A percentile compares a stretch with the other conserved stretches of the same genome.
Conservation (phyloP, 345 rosid genomes). For the Salix brachista region DNA sequence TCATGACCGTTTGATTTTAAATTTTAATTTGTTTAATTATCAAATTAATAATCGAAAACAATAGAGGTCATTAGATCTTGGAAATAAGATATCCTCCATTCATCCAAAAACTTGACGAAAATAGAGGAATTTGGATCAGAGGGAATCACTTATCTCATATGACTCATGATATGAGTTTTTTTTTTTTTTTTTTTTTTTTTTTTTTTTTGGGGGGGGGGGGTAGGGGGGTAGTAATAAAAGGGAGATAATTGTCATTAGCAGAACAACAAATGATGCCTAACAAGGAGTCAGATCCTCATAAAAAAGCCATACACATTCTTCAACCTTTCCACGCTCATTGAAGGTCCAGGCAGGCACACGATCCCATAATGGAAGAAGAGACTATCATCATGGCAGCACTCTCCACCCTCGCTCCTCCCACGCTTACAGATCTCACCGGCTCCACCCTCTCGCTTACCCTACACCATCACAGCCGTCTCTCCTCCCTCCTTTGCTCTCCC, state of each 20-base stretch:
- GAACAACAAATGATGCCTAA: background rate
- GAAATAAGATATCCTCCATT: background rate
- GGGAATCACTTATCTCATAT: background rate
- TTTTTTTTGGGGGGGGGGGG: too few relatives aligned
- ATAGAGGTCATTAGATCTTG: background rate
- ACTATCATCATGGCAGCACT: slow-evolving; percentile 55
- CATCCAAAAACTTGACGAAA: background rate
- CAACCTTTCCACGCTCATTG: slow-evolving; percentile 16
- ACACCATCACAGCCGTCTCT: slow-evolving; percentile 59
- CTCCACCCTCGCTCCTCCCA: slow-evolving; percentile 46
- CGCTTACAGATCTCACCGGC: slow-evolving; percentile 46
- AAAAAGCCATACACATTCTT: slow-evolving; percentile 12
- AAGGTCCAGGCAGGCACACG: slow-evolving; percentile 20
- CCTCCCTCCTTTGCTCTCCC: slow-evolving; percentile 68
- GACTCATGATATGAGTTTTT: background rate
- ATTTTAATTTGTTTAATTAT: background rate
- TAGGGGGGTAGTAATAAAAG: background rate
- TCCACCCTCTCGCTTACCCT: slow-evolving; percentile 46
- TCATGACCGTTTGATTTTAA: background rate
- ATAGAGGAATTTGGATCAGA: background rate
- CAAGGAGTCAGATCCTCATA: background rate
- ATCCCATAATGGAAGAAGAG: slow-evolving; percentile 54
- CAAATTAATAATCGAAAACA: background rate
- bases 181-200: rapidly evolving
- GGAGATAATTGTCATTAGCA: background rate